These are phyloP conservation scores for Jacaranda mimosifolia DNA, from an alignment of 257 asterid species.

Conservation along the genomic window DNA sequence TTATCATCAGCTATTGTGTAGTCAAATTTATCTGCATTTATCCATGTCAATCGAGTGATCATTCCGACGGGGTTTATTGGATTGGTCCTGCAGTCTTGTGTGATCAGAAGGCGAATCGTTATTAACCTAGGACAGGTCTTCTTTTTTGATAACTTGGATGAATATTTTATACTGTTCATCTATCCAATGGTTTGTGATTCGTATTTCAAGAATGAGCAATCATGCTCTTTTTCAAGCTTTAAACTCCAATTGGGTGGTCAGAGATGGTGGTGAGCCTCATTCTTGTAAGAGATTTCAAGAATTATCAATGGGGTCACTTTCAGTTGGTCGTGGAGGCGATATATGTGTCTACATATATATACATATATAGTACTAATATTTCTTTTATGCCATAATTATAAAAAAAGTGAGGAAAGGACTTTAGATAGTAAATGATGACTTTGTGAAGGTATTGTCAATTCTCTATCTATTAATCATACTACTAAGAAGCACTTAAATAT, in stretches of 20 bases:
- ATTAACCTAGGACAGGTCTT: background rate
- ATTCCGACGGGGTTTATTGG: background rate
- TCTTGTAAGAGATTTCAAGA: conserved; percentile 26
- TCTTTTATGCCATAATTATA: too few species aligned
- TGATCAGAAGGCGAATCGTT: background rate
- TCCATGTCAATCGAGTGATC: background rate
- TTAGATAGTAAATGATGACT: too few species aligned
- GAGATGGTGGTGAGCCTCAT: conserved; percentile 39
- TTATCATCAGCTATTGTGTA: background rate
- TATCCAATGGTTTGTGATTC: background rate
- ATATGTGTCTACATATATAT: too few species aligned
- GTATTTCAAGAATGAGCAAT: conserved; percentile 47
- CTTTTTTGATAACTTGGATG: too few species aligned
- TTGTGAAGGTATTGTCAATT: too few species aligned
- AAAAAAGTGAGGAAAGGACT: too few species aligned
- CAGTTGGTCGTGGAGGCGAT: conserved; percentile 17
- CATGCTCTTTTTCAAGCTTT: conserved; percentile 42
- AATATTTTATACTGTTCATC: background rate
- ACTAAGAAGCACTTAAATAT: too few species aligned
- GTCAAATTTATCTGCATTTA: conserved; percentile 25
- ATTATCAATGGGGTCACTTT: conserved; percentile 25
- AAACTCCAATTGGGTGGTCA: conserved; percentile 28
- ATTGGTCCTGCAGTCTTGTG: background rate
- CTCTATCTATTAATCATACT: too few species aligned
- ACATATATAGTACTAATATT: too few species aligned